phyloP scores from a whole-genome alignment of 768 basidiomycete species.

The Dacryopinax spathularia region DNA sequence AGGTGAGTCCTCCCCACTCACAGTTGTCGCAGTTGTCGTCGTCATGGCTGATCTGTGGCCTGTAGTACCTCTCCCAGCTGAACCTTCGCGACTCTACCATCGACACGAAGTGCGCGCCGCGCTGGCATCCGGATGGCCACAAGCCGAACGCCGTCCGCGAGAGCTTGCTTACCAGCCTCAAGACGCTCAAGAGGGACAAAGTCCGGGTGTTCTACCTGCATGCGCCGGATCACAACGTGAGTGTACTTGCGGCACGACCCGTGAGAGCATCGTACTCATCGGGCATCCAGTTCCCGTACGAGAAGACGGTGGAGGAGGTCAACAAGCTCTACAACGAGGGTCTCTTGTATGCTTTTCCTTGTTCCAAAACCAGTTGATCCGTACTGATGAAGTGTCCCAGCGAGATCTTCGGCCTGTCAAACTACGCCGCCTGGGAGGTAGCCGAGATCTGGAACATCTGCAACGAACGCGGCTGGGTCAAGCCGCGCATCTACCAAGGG shows the following conservation, averaged over 20 bases:
- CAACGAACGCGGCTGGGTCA: slow-evolving; percentile 38
- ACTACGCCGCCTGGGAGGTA: slow-evolving; percentile 44
- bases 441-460: slow-evolving; percentile 48
- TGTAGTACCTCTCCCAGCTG: slow-evolving; percentile 30
- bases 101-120: slow-evolving; percentile 34
- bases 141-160: slow-evolving; percentile 29
- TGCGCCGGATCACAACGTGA: slow-evolving; percentile 41
- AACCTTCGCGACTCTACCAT: slow-evolving; percentile 29
- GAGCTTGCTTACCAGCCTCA: slow-evolving; percentile 34
- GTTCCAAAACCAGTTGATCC: too few relatives aligned
- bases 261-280: too few relatives aligned
- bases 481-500: slow-evolving; percentile 44
- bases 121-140: slow-evolving; percentile 29
- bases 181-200: slow-evolving; percentile 33
- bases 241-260: neutral
- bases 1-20: neutral
- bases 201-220: slow-evolving; percentile 46
- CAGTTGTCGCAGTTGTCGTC: neutral
- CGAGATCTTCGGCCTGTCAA: slow-evolving; percentile 50
- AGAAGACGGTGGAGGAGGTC: neutral
- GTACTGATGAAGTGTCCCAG: too few relatives aligned
- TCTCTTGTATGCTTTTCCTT: slow-evolving; percentile 31
- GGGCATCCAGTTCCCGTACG: neutral
- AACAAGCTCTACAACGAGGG: slow-evolving; percentile 45
- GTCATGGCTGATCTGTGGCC: neutral